phyloP scores from a whole-genome alignment of 768 basidiomycete species.

The Albatrellus ellisii region DNA sequence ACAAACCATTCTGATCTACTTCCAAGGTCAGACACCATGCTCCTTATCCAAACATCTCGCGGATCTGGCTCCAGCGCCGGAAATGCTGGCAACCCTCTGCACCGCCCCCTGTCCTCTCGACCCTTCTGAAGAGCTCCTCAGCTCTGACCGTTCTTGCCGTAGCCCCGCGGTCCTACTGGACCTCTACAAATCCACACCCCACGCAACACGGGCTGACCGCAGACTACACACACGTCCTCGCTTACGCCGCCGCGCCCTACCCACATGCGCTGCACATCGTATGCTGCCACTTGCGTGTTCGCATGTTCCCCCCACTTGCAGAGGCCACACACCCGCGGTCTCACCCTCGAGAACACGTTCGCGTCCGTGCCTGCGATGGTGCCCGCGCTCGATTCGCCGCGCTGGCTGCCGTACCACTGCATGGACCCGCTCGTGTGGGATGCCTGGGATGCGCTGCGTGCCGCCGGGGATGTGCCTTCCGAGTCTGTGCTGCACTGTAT shows the following conservation, averaged over 20 bases:
- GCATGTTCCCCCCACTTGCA: constrained; percentile 9
- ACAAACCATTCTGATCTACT: constrained; percentile 21
- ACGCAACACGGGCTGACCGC: constrained; percentile 25
- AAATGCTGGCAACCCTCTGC: constrained; percentile 36
- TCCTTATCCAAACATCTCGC: neutral
- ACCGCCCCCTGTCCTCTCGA: constrained; percentile 29
- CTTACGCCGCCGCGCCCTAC: constrained; percentile 21
- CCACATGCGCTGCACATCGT: constrained; percentile 21
- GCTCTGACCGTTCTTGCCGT: constrained; percentile 22
- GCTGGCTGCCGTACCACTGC: constrained; percentile 36
- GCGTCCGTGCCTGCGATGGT: constrained; percentile 34
- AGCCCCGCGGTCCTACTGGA: constrained; percentile 39
- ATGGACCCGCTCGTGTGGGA: constrained; percentile 31
- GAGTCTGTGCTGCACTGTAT: constrained; percentile 12
- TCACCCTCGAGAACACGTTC: constrained; percentile 39
- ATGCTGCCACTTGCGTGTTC: constrained; percentile 28
- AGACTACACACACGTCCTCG: constrained; percentile 27
- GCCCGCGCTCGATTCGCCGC: constrained; percentile 30
- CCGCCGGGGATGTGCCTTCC: constrained; percentile 9
- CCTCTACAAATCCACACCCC: constrained; percentile 26
- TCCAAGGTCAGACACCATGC: constrained; percentile 19
- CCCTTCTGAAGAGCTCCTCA: constrained; percentile 16
- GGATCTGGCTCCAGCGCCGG: constrained; percentile 16
- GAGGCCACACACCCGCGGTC: constrained; percentile 19
- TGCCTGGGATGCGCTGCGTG: constrained; percentile 30